A percentile compares a stretch with the other conserved stretches of the same genome.
Conservation (phyloP, 2,329 filamentous ascomycete species). For the Colletotrichum liaoningense region DNA sequence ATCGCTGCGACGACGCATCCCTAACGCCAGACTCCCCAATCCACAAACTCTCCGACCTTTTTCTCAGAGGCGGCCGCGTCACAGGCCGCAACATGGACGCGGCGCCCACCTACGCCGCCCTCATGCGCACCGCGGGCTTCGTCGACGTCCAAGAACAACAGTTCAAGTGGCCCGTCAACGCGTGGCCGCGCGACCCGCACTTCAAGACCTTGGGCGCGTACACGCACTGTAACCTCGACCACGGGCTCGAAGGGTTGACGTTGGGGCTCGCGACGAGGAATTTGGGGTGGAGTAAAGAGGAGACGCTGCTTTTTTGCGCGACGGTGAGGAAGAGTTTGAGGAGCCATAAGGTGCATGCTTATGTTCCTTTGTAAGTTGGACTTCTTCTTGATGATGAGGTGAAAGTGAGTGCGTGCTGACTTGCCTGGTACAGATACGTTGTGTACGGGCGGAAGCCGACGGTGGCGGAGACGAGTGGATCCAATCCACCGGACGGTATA, state of each 20-base stretch:
- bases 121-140: conserved; percentile 47
- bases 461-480: neutral
- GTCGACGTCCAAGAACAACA: conserved; percentile 44
- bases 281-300: conserved; percentile 48
- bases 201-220: conserved; percentile 49
- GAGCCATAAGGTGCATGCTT: conserved; percentile 42
- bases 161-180: conserved; percentile 49
- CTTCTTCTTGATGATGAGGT: neutral
- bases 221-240: conserved; percentile 44
- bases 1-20: conserved; percentile 47
- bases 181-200: conserved; percentile 49
- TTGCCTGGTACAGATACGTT: conserved; percentile 11
- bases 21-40: conserved; percentile 43
- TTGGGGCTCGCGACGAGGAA: conserved; percentile 50
- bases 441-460: conserved; percentile 32
- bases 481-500: neutral
- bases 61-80: conserved; percentile 44
- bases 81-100: conserved; percentile 45
- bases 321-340: conserved; percentile 40
- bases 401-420: neutral
- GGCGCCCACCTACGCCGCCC: conserved; percentile 40
- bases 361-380: conserved; percentile 35
- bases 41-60: conserved; percentile 42
- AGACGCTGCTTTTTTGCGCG: conserved; percentile 41
- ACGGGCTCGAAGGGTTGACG: conserved; percentile 48